Base-by-base conservation (phyloP, 2,329 filamentous ascomycete genomes). In the Metarhizium humberi region DNA sequence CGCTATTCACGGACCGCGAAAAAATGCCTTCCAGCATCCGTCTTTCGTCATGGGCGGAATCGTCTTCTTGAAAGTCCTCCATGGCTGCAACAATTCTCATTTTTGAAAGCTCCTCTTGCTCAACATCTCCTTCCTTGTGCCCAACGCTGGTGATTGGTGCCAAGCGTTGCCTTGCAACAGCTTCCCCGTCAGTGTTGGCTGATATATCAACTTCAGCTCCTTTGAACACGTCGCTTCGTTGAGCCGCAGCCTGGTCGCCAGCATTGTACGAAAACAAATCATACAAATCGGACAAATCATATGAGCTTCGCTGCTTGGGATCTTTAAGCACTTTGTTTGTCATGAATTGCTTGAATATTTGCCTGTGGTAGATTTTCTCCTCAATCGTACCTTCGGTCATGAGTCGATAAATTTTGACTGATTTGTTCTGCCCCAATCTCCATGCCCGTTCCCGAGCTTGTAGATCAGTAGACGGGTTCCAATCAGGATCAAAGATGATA, bases 371-470 rank as follows among this genome's bases (percentile, higher is more conserved):
- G 34, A 99, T 99, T 74, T 99, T 99, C 71, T 99, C 94, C 67
- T 99, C 94, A 29, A 99, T 99, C 0, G 95, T 99, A 1, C 94
- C 94, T 5, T 92, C 90, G 4, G 90, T 96, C 88, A 99, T 95
- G n/a, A 99, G 78, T 40, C 95, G 87, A 68, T 96, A 99, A 25
- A 99, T 96, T 4, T 90, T 92, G 32, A 99, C 94, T 50, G 96
- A 90, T 54, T 88, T 86, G 70, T 95, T 96, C 73, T 99, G 94
- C 0, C 94, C 94, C 2, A 99, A 75, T 56, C 94, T 85, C 94
- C 94, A 99, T 6, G 95, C 94, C 64, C 94, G 83, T 71, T 99
- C 94, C 50, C 94, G 86, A 16, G 94, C 94, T 72, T 99, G 94
- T 30, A 96, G 78, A 66, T 99, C 94, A 0, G 92, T 97, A 0